phyloP scores from a whole-genome alignment of 2,329 filamentous ascomycete species.

The Penicillium sp. region DNA sequence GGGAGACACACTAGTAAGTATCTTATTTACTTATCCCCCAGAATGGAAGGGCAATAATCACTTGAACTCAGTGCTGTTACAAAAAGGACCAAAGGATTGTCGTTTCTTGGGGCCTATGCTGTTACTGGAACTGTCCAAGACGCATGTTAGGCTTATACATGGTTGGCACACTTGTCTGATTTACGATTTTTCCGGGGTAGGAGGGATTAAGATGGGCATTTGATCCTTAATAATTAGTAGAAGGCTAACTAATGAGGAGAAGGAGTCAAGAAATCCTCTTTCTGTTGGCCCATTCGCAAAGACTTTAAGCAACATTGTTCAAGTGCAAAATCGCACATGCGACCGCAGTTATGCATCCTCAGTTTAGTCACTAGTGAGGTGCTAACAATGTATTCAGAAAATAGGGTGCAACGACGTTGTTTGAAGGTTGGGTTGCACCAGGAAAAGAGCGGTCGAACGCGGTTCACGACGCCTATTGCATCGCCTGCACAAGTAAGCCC shows the following conservation, averaged over 20 bases:
- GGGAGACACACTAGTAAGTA: background rate
- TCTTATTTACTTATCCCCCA: background rate
- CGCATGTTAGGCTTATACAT: background rate
- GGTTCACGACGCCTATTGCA: background rate
- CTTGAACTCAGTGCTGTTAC: background rate
- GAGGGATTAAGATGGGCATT: background rate
- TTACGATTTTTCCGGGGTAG: background rate
- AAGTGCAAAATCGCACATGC: background rate
- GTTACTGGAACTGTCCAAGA: background rate
- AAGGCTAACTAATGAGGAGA: background rate
- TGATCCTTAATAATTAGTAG: background rate
- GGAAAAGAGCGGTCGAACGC: background rate
- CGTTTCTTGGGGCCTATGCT: background rate
- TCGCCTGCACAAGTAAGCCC: background rate
- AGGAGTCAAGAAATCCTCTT: background rate
- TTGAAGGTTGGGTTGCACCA: background rate
- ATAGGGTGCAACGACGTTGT: background rate
- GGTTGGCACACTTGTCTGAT: background rate
- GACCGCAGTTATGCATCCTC: background rate
- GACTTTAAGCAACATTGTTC: background rate
- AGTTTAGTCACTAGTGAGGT: background rate
- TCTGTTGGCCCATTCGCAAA: background rate
- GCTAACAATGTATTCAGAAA: background rate
- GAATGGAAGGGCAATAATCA: background rate
- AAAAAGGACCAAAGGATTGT: background rate